A percentile compares a stretch with the other conserved stretches of the same genome.
Evolutionary conservation across 2,329 filamentous ascomycete species (phyloP).

Genomic region (Colletotrichum sp.): DNA sequence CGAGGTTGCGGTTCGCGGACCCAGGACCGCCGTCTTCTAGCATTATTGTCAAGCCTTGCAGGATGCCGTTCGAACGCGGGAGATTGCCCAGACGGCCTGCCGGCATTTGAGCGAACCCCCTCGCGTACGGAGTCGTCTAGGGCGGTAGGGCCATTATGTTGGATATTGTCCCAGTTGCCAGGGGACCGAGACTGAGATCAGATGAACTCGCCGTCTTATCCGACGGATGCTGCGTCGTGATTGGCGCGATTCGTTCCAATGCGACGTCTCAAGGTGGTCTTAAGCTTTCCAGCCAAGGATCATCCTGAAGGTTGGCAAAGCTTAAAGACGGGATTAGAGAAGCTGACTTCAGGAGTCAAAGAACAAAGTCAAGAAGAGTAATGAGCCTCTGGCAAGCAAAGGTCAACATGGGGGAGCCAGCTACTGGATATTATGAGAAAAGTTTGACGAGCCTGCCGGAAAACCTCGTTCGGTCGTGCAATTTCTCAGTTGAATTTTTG

Average conservation of each 20-base stretch:
- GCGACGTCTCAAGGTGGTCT: not conserved
- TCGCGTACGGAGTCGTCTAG: too few relatives aligned
- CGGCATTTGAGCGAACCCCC: not conserved
- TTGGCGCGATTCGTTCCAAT: slow-evolving; percentile 1
- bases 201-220: slow-evolving; percentile 6
- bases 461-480: not conserved
- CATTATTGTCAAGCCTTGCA: not conserved
- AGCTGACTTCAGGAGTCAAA: not conserved
- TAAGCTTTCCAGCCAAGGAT: slow-evolving; percentile 5
- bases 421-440: not conserved
- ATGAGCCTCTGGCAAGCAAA: not conserved
- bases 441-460: not conserved
- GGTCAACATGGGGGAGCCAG: not conserved
- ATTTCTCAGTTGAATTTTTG: fast-evolving
- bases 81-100: not conserved
- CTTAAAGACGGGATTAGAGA: not conserved
- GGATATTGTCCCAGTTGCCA: not conserved
- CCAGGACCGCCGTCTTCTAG: not conserved
- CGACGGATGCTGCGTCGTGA: not conserved
- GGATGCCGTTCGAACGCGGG: not conserved
- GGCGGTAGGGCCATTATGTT: not conserved
- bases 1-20: not conserved
- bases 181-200: not conserved
- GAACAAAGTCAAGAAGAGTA: not conserved
- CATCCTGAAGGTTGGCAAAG: not conserved